phyloP scores from a whole-genome alignment of 2,329 filamentous ascomycete genomes.

The Metarhizium brunneum region DNA sequence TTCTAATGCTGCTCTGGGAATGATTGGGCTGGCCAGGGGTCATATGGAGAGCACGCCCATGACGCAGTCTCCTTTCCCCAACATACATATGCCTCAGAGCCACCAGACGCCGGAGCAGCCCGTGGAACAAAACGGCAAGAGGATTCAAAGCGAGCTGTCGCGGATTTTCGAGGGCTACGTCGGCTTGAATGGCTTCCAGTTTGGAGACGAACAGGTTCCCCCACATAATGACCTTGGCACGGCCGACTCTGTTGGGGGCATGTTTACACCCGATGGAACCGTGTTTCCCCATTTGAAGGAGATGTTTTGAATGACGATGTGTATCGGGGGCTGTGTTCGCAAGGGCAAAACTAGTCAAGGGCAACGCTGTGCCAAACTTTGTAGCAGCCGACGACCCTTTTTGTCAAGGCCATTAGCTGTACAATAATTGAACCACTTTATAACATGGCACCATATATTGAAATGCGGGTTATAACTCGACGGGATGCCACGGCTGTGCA shows the following conservation, averaged over 20 bases:
- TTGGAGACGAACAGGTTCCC: slow-evolving; percentile 14
- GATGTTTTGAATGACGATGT: slow-evolving; percentile 20
- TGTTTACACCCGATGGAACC: slow-evolving; percentile 19
- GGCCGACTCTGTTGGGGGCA: slow-evolving; percentile 9
- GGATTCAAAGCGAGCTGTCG: slow-evolving; percentile 45
- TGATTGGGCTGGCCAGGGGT: slow-evolving; percentile 42
- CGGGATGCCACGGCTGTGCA: too few relatives aligned
- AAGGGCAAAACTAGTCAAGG: too few relatives aligned
- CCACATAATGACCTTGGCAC: slow-evolving; percentile 15
- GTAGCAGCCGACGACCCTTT: too few relatives aligned
- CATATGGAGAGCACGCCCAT: slow-evolving; percentile 18
- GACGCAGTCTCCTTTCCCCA: slow-evolving; percentile 18
- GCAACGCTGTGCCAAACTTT: too few relatives aligned
- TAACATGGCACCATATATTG: too few relatives aligned
- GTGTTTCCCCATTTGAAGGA: slow-evolving; percentile 28
- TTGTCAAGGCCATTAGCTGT: too few relatives aligned
- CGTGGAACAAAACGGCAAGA: slow-evolving; percentile 33
- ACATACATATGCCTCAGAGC: slow-evolving; percentile 15
- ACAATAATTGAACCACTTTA: too few relatives aligned
- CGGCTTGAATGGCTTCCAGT: slow-evolving; percentile 24
- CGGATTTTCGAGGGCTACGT: slow-evolving; percentile 33
- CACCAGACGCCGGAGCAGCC: slow-evolving; percentile 7
- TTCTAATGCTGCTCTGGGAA: slow-evolving; percentile 41
- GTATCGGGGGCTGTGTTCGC: background rate
- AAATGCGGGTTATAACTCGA: too few relatives aligned